Evolutionary conservation across 2,329 filamentous ascomycete species (phyloP), one percentile per base, ranked within the genome.

Genomic region (Paracoccidioides lutzii): DNA sequence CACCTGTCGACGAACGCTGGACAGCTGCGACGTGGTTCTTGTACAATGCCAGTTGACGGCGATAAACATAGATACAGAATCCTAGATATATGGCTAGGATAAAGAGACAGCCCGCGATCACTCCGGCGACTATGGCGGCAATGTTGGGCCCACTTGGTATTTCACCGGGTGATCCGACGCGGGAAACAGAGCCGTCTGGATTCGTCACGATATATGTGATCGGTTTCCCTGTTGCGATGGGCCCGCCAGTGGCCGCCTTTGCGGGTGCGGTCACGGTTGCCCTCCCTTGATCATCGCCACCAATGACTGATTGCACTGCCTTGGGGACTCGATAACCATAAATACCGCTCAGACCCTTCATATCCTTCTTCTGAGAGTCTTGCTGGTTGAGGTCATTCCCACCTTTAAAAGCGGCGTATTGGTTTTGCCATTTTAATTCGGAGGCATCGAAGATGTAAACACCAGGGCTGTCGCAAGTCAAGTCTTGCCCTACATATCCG

Each of bases 401-500:
- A 30, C 75, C 75, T 6, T 75, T 76, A 0, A 78, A 71, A 0
- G 87, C 85, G 43, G 83, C 81, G 66, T 91, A 95, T 2, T 77
- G 76, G 28, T 81, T 78, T 56, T 84, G 74, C 89, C 89, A 95
- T 53, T 77, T 65, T 0, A 83, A 76, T 40, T 78, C 81, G 8
- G 81, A 85, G 53, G 90, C 73, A 64, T 94, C 90, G 71, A 89
- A 91, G 32, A 88, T 80, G 65, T 88, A 88, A 58, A 89, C 76
- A 1, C 84, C 84, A 0, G 83, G 82, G 14, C 72, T 78, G 61
- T 89, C 85, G 66, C 85, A 88, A 3, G 73, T 77, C 48, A 81
- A 73, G 9, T 81, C 72, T 32, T 75, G 69, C 2, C 81, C 82
- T 6, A 83, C 78, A 60, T 81, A 85, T 9, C 88, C 88, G 32